Evolutionary conservation across 148 eudicot genomes (phyloP), one percentile per base, ranked within the genome.

Genomic region (Rhododendron henanense): DNA sequence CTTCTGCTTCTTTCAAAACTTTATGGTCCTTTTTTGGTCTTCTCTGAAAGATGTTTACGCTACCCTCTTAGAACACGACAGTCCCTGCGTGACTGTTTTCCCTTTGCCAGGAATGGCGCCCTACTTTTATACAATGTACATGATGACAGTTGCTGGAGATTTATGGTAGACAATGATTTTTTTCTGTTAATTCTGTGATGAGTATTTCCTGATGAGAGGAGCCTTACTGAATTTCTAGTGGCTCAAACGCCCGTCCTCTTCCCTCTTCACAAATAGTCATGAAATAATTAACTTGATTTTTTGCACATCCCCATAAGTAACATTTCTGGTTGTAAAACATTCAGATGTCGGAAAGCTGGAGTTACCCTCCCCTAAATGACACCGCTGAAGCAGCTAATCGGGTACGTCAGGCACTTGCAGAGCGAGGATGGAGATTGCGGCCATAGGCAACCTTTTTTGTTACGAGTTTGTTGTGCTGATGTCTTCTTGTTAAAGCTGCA

Each of bases 301-400:
- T 85, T 6, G 2, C 75, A 28, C 3, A 61, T 63, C 6, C 78
- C 21, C 19, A 10, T 78, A 5, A 39, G 23, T n/a, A 78, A 75
- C 35, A 75, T 77, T 51, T 88, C 59, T 55, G 39, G 39, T 71
- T 83, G 83, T 81, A 6, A 48, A 69, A 78, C 4, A n/a, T 65
- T 85, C 90, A 96, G 99, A 88, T 96, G 75, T 91, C 97, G 84
- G 98, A 93, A 74, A 95, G 93, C 88, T 97, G 99, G 99, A 95
- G 99, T 85, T 97, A 97, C 81, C 99, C 99, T 81, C 99, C 99
- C 6, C 88, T 97, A 35, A 97, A 93, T 73, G 99, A 97, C 90
- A 93, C 98, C 23, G 95, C 94, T 10, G 98, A 94, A 86, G 99
- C 98, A 81, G 99, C 95, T 55, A 90, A 78, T 79, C 92, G 92